Base-by-base conservation (phyloP, 148 eudicot genomes). In the Chenopodium suecicum region DNA sequence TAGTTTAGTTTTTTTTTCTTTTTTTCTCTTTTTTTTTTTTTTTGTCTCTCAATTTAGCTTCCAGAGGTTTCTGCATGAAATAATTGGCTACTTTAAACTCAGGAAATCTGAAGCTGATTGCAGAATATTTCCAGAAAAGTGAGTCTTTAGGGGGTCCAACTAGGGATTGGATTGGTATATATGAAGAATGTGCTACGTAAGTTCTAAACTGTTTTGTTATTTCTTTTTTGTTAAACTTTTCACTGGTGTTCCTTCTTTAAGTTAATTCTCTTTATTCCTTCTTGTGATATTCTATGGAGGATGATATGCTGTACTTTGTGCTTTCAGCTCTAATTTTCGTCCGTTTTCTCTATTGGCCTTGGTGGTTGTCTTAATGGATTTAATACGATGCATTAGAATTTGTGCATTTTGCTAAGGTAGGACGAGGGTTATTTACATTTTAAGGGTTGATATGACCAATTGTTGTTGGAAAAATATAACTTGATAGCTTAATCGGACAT, bases 161-260 rank as follows among this genome's bases (percentile, higher is more conserved):
- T 22, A 87, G 92, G 88, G 99, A 97, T 75, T 94, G 98, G 99
- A 82, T 90, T 48, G 99, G 98, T 78, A 94, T 97, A 70, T 94
- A 97, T 81, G 98, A 97, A 77, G 99, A 97, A 81, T 97, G 98
- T 89, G 93, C 94, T n/a, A 97, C 89, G 99, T 97, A 91, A 88
- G 90, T 85, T 70, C 22, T 46, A 29, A 74, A 22, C 44, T 50
- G 44, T 50, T 52, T 46, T 66, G 46, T 68, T 52, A 48, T 60
- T 47, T 66, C 9, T 22, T 72, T 77, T 65, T 71, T 50, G 13
- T 60, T 72, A 70, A 56, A 10, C 41, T 12, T 0, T 63, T 74
- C 60, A 54, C 1, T 3, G 41, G 47, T 23, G 16, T 65, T 7
- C 34, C 70, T 50, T 54, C 37, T 50, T 68, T 44, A 17, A 17